Base-by-base conservation (phyloP, 805 yeast genomes). In the Myxozyma mucilagina region DNA sequence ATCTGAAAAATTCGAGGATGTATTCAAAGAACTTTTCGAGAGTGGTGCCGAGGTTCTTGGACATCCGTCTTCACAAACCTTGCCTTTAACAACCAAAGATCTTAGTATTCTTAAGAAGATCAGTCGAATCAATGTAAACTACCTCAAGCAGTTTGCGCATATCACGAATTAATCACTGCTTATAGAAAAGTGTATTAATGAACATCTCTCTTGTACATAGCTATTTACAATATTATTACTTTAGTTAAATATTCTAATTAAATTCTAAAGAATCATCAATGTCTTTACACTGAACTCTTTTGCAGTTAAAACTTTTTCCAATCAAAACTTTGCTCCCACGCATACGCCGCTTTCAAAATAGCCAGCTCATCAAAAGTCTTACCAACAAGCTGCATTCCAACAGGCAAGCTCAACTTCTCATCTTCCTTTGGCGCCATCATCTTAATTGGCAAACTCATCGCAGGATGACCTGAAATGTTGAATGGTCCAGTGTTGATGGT, bases 401-500 rank as follows among this genome's bases (percentile, higher is more conserved):
- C 75, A 13, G 79, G 79, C 47, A 76, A 70, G 48, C 69, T 73
- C 55, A 66, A 60, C 11, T 69, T 70, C n/a, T 72, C 71, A 34
- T 72, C 73, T 44, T 74, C 77, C 35, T 36, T 24, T 18, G 63
- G 60, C 11, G 56, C 38, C 52, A 75, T 63, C 59, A 72, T 66
- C 3, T 77, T 76, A 39, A 72, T 66, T 1, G 79, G 78, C 24
- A 75, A 63, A 47, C 71, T 73, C 64, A 75, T 44, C 2, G 77
- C 76, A 20, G 79, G 79, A 60, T 75, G 77, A 10, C 79, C 79
- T 20, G 76, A 73, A 54, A 71, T 69, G 60, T 75, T 71, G 67
- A 75, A 75, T 32, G 74, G 73, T 41, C 73, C 71, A 4, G 79
- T 74, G 64, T 75, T 75, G 24, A 73, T 72, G 59, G 73, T 74